These are phyloP conservation scores for Nakazawaea ernobii DNA, from an alignment of 805 yeast species.

Conservation along the genomic window DNA sequence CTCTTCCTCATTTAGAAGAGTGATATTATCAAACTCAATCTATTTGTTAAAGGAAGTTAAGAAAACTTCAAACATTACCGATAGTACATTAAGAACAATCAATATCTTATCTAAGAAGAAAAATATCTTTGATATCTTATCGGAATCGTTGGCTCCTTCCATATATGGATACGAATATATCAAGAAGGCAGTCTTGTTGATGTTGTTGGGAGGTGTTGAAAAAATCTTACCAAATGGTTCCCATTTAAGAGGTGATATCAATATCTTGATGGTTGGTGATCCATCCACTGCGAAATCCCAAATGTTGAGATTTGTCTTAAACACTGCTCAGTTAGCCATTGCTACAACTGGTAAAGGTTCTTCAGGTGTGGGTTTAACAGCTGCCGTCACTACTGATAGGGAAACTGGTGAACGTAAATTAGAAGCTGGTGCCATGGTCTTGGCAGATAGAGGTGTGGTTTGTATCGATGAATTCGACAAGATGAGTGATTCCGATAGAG, in stretches of 20 bases:
- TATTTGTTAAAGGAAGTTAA: constrained; percentile 77
- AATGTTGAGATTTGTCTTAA: constrained; percentile 86
- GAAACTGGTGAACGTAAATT: constrained; percentile 95
- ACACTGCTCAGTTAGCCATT: constrained; percentile 91
- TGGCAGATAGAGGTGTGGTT: constrained; percentile 95
- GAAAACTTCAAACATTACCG: constrained; percentile 56
- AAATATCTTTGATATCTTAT: constrained; percentile 69
- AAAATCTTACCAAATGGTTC: constrained; percentile 93
- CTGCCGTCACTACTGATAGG: constrained; percentile 93
- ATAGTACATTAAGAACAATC: constrained; percentile 80
- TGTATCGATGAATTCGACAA: constrained; percentile 99
- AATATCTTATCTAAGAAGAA: constrained; percentile 66
- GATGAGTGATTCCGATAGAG: constrained; percentile 95
- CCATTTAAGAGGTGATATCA: constrained; percentile 96
- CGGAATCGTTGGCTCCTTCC: constrained; percentile 91
- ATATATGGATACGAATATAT: constrained; percentile 91
- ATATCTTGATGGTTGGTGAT: constrained; percentile 94
- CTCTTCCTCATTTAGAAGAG: constrained; percentile 69
- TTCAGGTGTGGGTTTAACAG: constrained; percentile 99
- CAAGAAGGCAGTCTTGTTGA: constrained; percentile 83
- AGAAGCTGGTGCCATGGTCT: constrained; percentile 99
- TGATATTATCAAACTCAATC: constrained; percentile 83
- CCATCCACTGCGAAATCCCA: constrained; percentile 98
- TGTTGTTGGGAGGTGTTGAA: constrained; percentile 92
- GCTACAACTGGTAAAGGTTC: constrained; percentile 99